Percentiles rank a stretch among this genome's conserved stretches.
phyloP scores from a whole-genome alignment of 1,284 basidiomycete species.

The Inonotus hispidus region DNA sequence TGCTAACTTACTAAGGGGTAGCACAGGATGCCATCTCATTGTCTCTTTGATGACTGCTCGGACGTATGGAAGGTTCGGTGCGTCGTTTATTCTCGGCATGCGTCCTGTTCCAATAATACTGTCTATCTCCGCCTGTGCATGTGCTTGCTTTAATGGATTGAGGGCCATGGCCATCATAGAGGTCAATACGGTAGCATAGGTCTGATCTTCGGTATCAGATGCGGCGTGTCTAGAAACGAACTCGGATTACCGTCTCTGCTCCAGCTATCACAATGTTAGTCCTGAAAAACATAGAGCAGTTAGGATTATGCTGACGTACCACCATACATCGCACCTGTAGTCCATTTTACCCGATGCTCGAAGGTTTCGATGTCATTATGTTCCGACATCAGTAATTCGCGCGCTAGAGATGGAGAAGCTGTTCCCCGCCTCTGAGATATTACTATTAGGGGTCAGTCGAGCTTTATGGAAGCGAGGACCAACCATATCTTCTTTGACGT shows the following conservation, averaged over 20 bases:
- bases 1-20: constrained; percentile 25
- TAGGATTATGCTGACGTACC: not conserved
- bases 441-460: too few relatives aligned
- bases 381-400: not conserved
- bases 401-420: constrained; percentile 22
- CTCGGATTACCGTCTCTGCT: not conserved
- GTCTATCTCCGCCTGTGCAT: constrained; percentile 35
- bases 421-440: too few relatives aligned
- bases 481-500: constrained; percentile 35
- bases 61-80: constrained; percentile 32
- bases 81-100: constrained; percentile 35
- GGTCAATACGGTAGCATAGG: constrained; percentile 31
- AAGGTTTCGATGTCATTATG: constrained; percentile 23
- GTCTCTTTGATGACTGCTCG: constrained; percentile 24
- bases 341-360: not conserved
- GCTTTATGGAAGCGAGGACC: too few relatives aligned
- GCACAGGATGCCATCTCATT: constrained; percentile 37
- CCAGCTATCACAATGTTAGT: not conserved
- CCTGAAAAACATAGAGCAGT: constrained; percentile 25
- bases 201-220: constrained; percentile 21
- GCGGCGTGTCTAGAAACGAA: not conserved
- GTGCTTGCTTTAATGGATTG: constrained; percentile 33
- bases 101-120: constrained; percentile 23
- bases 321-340: not conserved
- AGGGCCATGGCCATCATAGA: constrained; percentile 36